These are phyloP conservation scores for Akanthomyces dipterigenus DNA, from an alignment of 2,329 filamentous ascomycete genomes.

Conservation along the genomic window DNA sequence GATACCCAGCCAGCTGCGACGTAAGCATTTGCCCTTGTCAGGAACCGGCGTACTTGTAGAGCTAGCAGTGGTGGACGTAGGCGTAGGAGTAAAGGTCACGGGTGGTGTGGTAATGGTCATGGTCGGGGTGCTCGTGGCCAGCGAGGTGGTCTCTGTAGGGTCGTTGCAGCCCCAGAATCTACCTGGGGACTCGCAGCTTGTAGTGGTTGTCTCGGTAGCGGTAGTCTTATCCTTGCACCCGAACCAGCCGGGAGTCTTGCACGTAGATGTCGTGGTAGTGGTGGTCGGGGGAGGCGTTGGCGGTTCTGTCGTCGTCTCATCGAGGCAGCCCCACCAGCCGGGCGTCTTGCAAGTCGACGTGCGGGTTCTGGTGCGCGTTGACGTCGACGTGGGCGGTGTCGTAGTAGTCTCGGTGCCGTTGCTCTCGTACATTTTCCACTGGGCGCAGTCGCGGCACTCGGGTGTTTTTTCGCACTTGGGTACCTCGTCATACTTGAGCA, in stretches of 20 bases:
- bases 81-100: slow-evolving; percentile 41
- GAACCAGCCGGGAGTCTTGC: slow-evolving; percentile 59
- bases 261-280: slow-evolving; percentile 47
- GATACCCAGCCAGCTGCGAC: slow-evolving; percentile 34
- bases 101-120: slow-evolving; percentile 35
- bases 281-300: slow-evolving; percentile 30
- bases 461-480: slow-evolving; percentile 69
- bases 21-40: slow-evolving; percentile 14
- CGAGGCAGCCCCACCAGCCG: slow-evolving; percentile 82
- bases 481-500: slow-evolving; percentile 74
- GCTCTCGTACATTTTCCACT: slow-evolving; percentile 93
- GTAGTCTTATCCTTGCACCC: slow-evolving; percentile 50
- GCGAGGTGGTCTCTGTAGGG: slow-evolving; percentile 21
- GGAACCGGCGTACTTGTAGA: slow-evolving; percentile 24
- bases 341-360: slow-evolving; percentile 87
- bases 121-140: slow-evolving; percentile 18
- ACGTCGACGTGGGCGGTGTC: slow-evolving; percentile 26
- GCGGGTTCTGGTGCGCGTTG: slow-evolving; percentile 62
- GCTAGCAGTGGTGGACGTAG: slow-evolving; percentile 20
- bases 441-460: slow-evolving; percentile 81
- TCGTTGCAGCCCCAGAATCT: slow-evolving; percentile 52
- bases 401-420: slow-evolving; percentile 77
- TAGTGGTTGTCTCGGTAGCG: slow-evolving; percentile 23
- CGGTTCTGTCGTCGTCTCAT: slow-evolving; percentile 52
- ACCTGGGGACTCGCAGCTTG: slow-evolving; percentile 36